A percentile compares a stretch with the other conserved stretches of the same genome.
Evolutionary conservation across 2,329 filamentous ascomycete genomes (phyloP).

Genomic region (Aspergillus brunneoviolaceus): DNA sequence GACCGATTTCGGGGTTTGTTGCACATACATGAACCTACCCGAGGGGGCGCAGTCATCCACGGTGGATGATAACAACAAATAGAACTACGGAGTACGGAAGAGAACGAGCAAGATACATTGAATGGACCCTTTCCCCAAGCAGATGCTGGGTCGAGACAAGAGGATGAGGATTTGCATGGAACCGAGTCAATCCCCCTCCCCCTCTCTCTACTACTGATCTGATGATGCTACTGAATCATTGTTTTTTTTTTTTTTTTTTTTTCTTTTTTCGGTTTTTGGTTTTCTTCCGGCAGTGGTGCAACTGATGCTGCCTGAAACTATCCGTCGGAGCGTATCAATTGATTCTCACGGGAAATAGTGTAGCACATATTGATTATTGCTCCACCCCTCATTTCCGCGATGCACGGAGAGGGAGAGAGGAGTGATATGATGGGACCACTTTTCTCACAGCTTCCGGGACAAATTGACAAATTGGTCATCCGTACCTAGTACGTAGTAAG

Average conservation of each 20-base stretch:
- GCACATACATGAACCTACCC: not conserved
- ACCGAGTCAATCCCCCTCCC: not conserved
- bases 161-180: no score
- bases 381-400: constrained; percentile 6
- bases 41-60: not conserved
- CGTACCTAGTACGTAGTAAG: not conserved
- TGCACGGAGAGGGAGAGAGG: constrained; percentile 3
- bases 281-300: not conserved
- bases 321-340: not conserved
- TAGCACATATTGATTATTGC: not conserved
- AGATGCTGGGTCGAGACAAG: no score
- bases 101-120: no score
- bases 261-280: no score
- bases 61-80: no score
- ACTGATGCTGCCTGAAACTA: not conserved
- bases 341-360: not conserved
- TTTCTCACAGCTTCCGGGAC: not conserved
- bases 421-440: constrained; percentile 1
- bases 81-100: no score
- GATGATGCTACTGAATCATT: not conserved
- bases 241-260: not conserved
- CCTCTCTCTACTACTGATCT: not conserved
- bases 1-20: not conserved
- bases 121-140: no score
- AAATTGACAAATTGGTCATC: not conserved